phyloP scores from a whole-genome alignment of 768 basidiomycete species.

The Hortiboletus campestris region DNA sequence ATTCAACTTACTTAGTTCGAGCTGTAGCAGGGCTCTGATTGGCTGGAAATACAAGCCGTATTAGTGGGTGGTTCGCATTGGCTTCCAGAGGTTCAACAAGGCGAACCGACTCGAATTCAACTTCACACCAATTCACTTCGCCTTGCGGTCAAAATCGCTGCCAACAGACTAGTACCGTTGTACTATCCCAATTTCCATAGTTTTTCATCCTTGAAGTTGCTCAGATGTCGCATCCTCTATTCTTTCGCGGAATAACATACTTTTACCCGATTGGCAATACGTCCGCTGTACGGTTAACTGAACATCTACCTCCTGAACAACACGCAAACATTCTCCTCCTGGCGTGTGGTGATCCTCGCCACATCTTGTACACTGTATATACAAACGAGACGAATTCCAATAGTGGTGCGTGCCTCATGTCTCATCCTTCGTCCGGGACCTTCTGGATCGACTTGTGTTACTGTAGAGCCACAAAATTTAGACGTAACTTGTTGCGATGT shows the following conservation, averaged over 20 bases:
- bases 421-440: neutral
- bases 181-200: neutral
- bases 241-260: slow-evolving; percentile 33
- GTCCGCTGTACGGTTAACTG: slow-evolving; percentile 47
- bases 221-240: slow-evolving; percentile 27
- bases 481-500: slow-evolving; percentile 33
- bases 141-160: neutral
- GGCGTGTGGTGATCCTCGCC: slow-evolving; percentile 57
- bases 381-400: slow-evolving; percentile 7
- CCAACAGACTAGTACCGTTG: neutral
- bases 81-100: no score
- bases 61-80: no score
- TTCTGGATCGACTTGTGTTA: neutral
- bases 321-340: slow-evolving; percentile 50
- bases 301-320: slow-evolving; percentile 46
- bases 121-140: no score
- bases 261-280: slow-evolving; percentile 66
- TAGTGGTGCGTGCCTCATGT: slow-evolving; percentile 6
- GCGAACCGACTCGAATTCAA: no score
- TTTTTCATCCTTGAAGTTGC: neutral
- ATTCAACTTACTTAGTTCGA: no score
- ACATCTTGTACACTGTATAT: slow-evolving; percentile 49
- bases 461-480: slow-evolving; percentile 24
- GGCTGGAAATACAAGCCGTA: no score
- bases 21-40: no score